These are phyloP conservation scores for Zoysia matrella DNA, from an alignment of 202 grass and related monocot genomes.

Conservation along the genomic window DNA sequence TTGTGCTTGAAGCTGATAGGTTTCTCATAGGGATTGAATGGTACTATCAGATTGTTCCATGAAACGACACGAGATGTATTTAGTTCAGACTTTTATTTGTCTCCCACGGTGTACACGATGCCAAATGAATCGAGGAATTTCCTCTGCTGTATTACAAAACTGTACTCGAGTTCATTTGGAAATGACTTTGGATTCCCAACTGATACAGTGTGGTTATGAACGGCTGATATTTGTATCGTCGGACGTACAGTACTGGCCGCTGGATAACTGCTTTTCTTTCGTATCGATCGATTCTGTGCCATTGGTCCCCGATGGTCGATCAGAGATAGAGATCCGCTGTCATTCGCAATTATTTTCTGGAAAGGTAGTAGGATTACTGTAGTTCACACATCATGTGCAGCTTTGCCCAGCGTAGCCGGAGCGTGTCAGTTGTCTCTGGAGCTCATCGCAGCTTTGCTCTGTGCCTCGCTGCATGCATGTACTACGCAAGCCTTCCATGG, in stretches of 20 bases:
- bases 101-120: conserved; percentile 11
- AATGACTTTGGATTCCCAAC: not conserved
- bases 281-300: not conserved
- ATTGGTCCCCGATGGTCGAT: not conserved
- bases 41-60: conserved; percentile 31
- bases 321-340: not conserved
- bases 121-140: conserved; percentile 31
- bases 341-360: not conserved
- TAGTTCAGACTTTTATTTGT: conserved; percentile 18
- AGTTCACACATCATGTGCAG: not conserved
- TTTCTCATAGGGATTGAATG: conserved; percentile 38
- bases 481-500: not conserved
- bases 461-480: conserved; percentile 26
- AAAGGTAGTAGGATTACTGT: not conserved
- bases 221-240: not conserved
- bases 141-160: conserved; percentile 20
- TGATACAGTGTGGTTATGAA: not conserved
- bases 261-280: not conserved
- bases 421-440: conserved; percentile 4
- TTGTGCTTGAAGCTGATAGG: conserved; percentile 42
- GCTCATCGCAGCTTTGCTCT: conserved; percentile 17
- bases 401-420: not conserved
- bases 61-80: conserved; percentile 26
- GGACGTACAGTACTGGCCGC: not conserved
- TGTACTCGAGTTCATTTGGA: conserved; percentile 5